Percentiles rank a stretch among this genome's conserved stretches.
Evolutionary conservation across 2,329 filamentous ascomycete genomes (phyloP).

Genomic region (Cladobotryum protrusum): DNA sequence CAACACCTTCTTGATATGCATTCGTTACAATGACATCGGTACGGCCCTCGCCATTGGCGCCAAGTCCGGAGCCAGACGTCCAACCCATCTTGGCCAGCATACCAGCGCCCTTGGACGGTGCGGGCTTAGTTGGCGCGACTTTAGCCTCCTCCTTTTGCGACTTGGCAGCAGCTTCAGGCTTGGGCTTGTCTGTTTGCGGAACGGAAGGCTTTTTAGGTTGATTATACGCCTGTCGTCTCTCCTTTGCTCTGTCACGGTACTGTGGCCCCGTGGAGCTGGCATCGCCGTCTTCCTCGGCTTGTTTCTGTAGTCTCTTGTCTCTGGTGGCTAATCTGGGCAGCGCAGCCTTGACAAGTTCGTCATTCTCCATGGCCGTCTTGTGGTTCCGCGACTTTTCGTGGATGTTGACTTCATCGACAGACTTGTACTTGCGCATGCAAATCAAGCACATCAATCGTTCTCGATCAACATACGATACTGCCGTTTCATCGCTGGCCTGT

Average conservation of each 20-base stretch:
- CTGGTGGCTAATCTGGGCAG: slow-evolving; percentile 32
- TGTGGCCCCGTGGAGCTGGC: slow-evolving; percentile 21
- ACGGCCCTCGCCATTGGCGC: slow-evolving; percentile 55
- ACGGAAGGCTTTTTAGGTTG: slow-evolving; percentile 50
- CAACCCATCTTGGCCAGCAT: slow-evolving; percentile 70
- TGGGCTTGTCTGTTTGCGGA: slow-evolving; percentile 27
- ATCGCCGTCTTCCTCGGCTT: slow-evolving; percentile 14
- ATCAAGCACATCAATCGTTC: slow-evolving; percentile 41
- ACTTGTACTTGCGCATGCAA: slow-evolving; percentile 43
- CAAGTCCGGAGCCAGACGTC: slow-evolving; percentile 58
- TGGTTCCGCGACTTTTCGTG: slow-evolving; percentile 39
- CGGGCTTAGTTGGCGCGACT: slow-evolving; percentile 21
- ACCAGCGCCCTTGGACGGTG: slow-evolving; percentile 56
- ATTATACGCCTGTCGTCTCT: slow-evolving; percentile 56
- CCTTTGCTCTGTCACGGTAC: slow-evolving; percentile 63
- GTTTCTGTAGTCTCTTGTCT: slow-evolving; percentile 31
- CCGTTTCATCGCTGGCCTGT: background rate
- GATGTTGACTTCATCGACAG: slow-evolving; percentile 34
- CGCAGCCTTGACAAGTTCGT: slow-evolving; percentile 44
- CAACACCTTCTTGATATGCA: slow-evolving; percentile 62
- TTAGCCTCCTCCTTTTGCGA: slow-evolving; percentile 17
- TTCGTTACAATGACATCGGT: slow-evolving; percentile 59
- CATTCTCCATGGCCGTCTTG: slow-evolving; percentile 33
- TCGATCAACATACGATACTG: slow-evolving; percentile 52
- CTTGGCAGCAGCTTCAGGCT: slow-evolving; percentile 21